Evolutionary conservation across 2,329 filamentous ascomycete species (phyloP).

Genomic region (Colletotrichum camelliae): DNA sequence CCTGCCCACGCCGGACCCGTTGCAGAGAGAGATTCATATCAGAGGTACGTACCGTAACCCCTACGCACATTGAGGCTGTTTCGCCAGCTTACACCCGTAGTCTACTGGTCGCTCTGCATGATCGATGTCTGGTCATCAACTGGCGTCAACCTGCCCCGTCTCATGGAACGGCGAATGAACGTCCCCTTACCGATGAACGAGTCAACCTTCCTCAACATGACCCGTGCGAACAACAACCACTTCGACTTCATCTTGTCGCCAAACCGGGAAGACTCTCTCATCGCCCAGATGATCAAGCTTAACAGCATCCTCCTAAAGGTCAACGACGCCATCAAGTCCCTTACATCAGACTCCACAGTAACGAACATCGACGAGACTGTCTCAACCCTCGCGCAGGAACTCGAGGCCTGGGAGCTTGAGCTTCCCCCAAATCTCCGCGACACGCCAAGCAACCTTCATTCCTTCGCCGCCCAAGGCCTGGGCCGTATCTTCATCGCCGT

Average conservation of each 20-base stretch:
- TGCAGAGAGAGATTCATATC: constrained; percentile 41
- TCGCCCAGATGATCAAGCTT: constrained; percentile 30
- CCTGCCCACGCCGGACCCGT: constrained; percentile 25
- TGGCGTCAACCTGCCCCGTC: constrained; percentile 25
- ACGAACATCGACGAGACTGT: constrained; percentile 35
- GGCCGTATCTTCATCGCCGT: constrained; percentile 49
- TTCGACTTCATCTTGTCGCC: constrained; percentile 24
- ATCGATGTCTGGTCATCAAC: constrained; percentile 28
- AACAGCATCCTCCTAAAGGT: constrained; percentile 41
- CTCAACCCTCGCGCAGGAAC: constrained; percentile 32
- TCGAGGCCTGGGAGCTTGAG: constrained; percentile 39
- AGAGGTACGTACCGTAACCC: constrained; percentile 24
- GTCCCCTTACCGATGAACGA: constrained; percentile 42
- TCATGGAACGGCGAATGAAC: constrained; percentile 25
- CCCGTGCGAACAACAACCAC: constrained; percentile 23
- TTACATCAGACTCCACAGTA: constrained; percentile 19
- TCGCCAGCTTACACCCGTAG: not conserved
- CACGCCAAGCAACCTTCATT: constrained; percentile 41
- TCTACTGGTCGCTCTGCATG: constrained; percentile 28
- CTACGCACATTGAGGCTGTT: not conserved
- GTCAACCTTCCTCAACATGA: constrained; percentile 32
- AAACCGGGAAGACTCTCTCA: constrained; percentile 23
- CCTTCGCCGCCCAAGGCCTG: constrained; percentile 40
- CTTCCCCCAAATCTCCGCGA: constrained; percentile 41
- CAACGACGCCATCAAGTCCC: constrained; percentile 35